Base-by-base conservation (phyloP, 805 yeast genomes). In the Starmera amethionina region DNA sequence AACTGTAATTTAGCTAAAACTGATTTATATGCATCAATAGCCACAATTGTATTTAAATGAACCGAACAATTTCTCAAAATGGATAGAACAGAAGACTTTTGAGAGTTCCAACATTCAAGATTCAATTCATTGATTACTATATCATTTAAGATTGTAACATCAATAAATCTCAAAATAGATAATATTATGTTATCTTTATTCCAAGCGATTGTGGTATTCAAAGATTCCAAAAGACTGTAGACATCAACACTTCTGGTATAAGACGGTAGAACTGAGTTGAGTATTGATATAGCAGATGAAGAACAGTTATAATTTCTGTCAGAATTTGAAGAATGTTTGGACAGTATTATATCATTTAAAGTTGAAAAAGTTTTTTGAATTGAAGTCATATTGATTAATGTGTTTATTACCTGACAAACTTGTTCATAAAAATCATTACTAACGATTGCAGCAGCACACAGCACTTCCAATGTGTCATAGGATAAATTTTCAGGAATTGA, bases 391-490 rank as follows among this genome's bases (percentile, higher is more conserved):
- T 46, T 46, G 35, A 50, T 44, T 18, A 79, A 49, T 32, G 61
- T 61, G 13, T 51, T 48, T 8, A 75, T 55, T 4, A 69, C 56
- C 5, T 62, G 61, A 61, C 70, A 65, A 1, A 68, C 57, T 7
- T 58, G 33, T 5, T 56, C 62, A 8, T 53, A 51, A 30, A 70
- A 59, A 5, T 58, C 51, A 8, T 64, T 56, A 14, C 67, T 63
- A 28, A 65, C 46, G 1, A 63, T 55, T 28, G 64, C 54, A 1
- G 70, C 58, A 2, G 72, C 72, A 44, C 80, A 69, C 8, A 78
- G 49, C 12, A 74, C 63, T 40, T 64, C 65, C 4, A 77, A 52
- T 1, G 66, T 56, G 6, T 58, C 56, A 16, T 50, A 56, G 22
- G 72, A 54, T n/a, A 55, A 52, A 1, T 56, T 45, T 8, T 56